Percentiles rank a stretch among this genome's conserved stretches.
These are phyloP conservation scores for Gossypium australe DNA, from an alignment of 345 rosid genomes.

Conservation along the genomic window DNA sequence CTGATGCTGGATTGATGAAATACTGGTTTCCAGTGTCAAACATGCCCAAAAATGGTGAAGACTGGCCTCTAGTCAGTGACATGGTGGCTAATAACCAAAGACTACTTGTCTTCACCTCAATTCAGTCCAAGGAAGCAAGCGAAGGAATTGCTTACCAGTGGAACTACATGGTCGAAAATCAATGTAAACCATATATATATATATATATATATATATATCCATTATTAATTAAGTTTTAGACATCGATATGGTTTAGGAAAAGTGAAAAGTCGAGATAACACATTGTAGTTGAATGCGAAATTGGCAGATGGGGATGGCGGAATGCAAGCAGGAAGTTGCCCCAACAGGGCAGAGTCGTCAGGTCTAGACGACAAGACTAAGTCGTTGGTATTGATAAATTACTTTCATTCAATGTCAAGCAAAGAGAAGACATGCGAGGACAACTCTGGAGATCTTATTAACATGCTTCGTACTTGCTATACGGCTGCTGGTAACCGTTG, in stretches of 20 bases:
- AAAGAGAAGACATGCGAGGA: conserved; percentile 33
- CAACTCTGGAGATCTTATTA: conserved; percentile 43
- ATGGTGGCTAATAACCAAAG: conserved; percentile 56
- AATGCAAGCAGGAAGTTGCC: conserved; percentile 51
- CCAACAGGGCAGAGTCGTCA: conserved; percentile 49
- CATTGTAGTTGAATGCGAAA: background rate
- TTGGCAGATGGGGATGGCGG: conserved; percentile 57
- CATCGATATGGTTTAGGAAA: too few species aligned
- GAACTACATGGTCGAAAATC: conserved; percentile 80
- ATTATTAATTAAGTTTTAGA: background rate
- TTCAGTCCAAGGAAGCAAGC: conserved; percentile 40
- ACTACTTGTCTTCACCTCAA: conserved; percentile 56
- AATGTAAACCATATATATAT: conserved; percentile 32
- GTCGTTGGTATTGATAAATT: conserved; percentile 47
- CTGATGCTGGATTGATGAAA: conserved; percentile 55
- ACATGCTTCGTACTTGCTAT: conserved; percentile 47
- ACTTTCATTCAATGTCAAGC: conserved; percentile 27
- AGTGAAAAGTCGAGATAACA: background rate
- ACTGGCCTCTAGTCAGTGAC: conserved; percentile 65
- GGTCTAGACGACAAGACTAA: conserved; percentile 39
- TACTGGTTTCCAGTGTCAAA: conserved; percentile 52
- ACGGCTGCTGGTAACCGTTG: conserved; percentile 45
- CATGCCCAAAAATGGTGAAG: conserved; percentile 58
- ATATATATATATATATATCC: background rate
- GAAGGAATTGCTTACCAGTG: conserved; percentile 78